Evolutionary conservation across 495 filamentous ascomycete species (phyloP), one percentile per base, ranked within the genome.

Genomic region (Paragyromitra xinjiangensis): DNA sequence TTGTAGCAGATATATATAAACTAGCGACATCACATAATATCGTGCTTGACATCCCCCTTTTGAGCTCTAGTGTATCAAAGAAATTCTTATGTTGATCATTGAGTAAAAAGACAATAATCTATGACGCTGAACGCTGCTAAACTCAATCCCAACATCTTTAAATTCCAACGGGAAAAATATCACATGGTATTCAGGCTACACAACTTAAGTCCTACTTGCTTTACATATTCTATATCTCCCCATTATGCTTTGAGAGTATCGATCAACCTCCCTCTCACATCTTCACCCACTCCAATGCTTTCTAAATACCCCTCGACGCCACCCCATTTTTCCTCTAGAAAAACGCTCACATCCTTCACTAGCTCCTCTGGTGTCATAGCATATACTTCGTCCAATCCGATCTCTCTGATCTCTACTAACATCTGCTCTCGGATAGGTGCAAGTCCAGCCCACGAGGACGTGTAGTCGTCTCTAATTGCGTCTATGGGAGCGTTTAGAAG

Each of bases 331-430:
- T 81, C 71, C 1, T 87, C 78, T 24, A 95, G 75, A 80, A 90
- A 87, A 12, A 50, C 66, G 7, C 82, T 80, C 1, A 92, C 84
- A 55, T 83, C 81, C 24, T 72, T 55, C 8, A 91, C 88, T 78
- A 92, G 89, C 2, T 86, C 86, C 0, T 77, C 80, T 5, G 91
- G 87, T 81, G 90, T 90, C 37, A 85, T 85, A 3, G 88, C 90
- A 86, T 93, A 97, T 0, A 89, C 88, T 55, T 90, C 88, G 0
- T 87, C 84, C 26, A 97, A 82, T 0, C 93, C 92, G 63, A 95
- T 87, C 29, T 86, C 85, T 9, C 85, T 77, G 68, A 95, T 90
- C 84, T 95, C 93, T 62, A 83, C 83, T 75, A 94, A 82, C 53
- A 91, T 86, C 80, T 87, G 84, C 63, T 89, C 88, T 70, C 85